A percentile compares a stretch with the other conserved stretches of the same genome.
Conservation (phyloP, 2,329 filamentous ascomycete genomes). For the Ophiocordyceps australis region DNA sequence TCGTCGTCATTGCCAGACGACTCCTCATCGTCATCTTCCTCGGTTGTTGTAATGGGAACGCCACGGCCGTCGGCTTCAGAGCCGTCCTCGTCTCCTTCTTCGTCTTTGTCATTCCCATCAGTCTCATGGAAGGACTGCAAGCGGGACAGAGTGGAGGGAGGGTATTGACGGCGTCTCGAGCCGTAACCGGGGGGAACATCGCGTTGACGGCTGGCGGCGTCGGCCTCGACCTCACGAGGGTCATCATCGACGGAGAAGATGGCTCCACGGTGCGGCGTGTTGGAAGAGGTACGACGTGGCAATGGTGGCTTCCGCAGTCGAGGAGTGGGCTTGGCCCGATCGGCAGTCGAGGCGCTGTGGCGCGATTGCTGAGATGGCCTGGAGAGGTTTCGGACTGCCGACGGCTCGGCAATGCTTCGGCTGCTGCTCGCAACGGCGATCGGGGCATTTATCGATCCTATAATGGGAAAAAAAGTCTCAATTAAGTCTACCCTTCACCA, state of each 20-base stretch:
- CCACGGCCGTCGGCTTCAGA: conserved; percentile 6
- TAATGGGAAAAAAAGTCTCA: conserved; percentile 1
- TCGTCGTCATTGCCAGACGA: conserved; percentile 11
- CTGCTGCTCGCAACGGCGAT: conserved; percentile 9
- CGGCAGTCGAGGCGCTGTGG: conserved; percentile 21
- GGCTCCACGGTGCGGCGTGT: conserved; percentile 61
- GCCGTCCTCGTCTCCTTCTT: conserved; percentile 8
- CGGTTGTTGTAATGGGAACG: conserved; percentile 4
- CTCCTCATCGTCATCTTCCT: conserved; percentile 6
- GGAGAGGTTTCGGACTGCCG: conserved; percentile 14
- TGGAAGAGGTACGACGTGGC: conserved; percentile 57
- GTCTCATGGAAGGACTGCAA: conserved; percentile 18
- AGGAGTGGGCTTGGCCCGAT: conserved; percentile 25
- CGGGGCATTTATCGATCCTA: conserved; percentile 5
- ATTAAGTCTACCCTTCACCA: too few relatives aligned
- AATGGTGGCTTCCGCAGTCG: conserved; percentile 56
- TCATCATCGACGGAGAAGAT: conserved; percentile 89
- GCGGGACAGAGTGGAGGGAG: conserved; percentile 17
- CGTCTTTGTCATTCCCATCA: conserved; percentile 6
- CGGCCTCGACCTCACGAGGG: conserved; percentile 58
- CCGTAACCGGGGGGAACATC: conserved; percentile 9
- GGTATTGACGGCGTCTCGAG: conserved; percentile 15
- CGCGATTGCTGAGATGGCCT: conserved; percentile 15
- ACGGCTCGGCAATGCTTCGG: conserved; percentile 15
- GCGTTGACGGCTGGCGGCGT: conserved; percentile 31